A percentile compares a stretch with the other conserved stretches of the same genome.
These are phyloP conservation scores for Orychophragmus violaceus DNA, from an alignment of 345 rosid genomes.

Conservation along the genomic window DNA sequence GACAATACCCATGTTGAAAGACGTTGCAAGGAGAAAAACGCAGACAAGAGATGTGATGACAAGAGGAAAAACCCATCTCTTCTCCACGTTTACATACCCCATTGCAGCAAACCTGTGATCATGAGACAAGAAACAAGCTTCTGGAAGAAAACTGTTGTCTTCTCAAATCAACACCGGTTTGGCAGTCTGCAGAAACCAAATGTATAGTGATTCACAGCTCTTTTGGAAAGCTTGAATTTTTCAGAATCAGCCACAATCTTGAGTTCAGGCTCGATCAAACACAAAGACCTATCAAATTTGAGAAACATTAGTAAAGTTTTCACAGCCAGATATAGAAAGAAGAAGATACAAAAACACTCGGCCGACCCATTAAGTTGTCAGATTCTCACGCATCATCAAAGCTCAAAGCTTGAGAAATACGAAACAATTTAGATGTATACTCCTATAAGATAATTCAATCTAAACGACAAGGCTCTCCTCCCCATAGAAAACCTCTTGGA, in stretches of 20 bases:
- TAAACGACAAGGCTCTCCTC: constrained; percentile 11
- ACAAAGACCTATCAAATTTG: constrained; percentile 4
- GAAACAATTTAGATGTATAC: background rate
- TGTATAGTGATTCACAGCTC: background rate
- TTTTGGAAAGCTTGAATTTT: constrained; percentile 5
- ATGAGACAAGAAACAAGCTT: constrained; percentile 25
- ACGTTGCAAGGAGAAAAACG: constrained; percentile 59
- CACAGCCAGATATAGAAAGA: constrained; percentile 8
- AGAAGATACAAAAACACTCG: background rate
- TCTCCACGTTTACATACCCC: constrained; percentile 83
- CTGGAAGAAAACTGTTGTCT: background rate
- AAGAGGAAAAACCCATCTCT: constrained; percentile 88
- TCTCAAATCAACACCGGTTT: background rate
- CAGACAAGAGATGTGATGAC: constrained; percentile 72
- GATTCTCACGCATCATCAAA: constrained; percentile 25
- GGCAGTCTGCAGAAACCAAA: background rate
- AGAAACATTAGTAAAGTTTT: background rate
- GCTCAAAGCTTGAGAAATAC: constrained; percentile 15
- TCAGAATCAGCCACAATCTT: constrained; percentile 5
- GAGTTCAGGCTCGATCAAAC: constrained; percentile 1
- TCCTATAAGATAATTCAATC: background rate
- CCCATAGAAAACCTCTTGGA: constrained; percentile 10
- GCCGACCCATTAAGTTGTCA: constrained; percentile 17
- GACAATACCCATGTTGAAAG: constrained; percentile 41
- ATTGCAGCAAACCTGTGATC: constrained; percentile 27